phyloP scores from a whole-genome alignment of 75 land plant species.

The Pinus taeda region DNA sequence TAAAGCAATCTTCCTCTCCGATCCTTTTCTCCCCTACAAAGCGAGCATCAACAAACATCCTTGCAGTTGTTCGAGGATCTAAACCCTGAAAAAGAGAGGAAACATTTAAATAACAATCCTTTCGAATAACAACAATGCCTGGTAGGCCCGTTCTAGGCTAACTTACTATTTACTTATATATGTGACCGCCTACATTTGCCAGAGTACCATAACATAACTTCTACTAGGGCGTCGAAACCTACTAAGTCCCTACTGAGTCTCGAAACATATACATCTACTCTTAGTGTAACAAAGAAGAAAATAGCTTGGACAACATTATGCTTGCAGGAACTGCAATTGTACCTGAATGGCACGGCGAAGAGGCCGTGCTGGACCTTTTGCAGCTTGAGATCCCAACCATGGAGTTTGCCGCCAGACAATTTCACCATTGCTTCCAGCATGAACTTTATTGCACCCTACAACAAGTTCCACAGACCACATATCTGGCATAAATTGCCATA shows the following conservation, averaged over 20 bases:
- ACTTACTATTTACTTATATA: neutral
- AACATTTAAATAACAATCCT: neutral
- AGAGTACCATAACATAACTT: neutral
- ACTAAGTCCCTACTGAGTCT: neutral
- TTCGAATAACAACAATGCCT: too few relatives aligned
- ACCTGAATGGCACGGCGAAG: slow-evolving; percentile 81
- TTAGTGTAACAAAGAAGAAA: neutral
- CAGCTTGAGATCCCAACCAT: slow-evolving; percentile 66
- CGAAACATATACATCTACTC: neutral
- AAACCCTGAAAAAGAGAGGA: slow-evolving; percentile 43
- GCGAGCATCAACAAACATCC: slow-evolving; percentile 48
- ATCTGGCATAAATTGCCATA: slow-evolving; percentile 75
- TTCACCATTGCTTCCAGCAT: slow-evolving; percentile 75
- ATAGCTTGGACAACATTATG: neutral
- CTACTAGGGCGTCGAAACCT: neutral
- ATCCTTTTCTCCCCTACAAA: slow-evolving; percentile 67
- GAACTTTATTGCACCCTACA: slow-evolving; percentile 52
- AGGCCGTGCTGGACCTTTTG: slow-evolving; percentile 76
- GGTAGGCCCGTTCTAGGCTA: neutral
- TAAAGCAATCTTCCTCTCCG: slow-evolving; percentile 61
- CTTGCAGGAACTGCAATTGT: neutral
- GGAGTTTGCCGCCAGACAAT: slow-evolving; percentile 78
- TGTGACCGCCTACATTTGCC: neutral
- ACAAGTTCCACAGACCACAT: slow-evolving; percentile 76
- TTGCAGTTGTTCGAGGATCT: slow-evolving; percentile 59